A percentile compares a stretch with the other conserved stretches of the same genome.
Evolutionary conservation across 208 protist genomes (phyloP).

Genomic region (Wallacemonas rigidus): DNA sequence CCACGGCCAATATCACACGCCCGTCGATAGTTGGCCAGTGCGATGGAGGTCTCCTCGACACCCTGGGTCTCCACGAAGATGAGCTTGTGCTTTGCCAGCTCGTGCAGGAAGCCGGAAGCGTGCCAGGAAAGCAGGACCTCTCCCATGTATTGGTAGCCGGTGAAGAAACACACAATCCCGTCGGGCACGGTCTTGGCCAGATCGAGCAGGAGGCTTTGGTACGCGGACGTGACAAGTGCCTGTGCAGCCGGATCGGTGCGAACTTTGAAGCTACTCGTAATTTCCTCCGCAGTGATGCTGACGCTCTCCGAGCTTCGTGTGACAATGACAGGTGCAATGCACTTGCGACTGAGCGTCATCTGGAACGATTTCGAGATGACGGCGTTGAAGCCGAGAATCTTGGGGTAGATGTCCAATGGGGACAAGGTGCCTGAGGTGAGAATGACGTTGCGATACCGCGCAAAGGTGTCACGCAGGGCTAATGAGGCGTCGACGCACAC

Average conservation of each 20-base stretch:
- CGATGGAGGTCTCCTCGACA: slow-evolving; percentile 96
- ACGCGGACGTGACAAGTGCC: slow-evolving; percentile 94
- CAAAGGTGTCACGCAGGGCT: slow-evolving; percentile 95
- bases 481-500: slow-evolving; percentile 97
- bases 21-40: slow-evolving; percentile 96
- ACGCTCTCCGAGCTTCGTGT: slow-evolving; percentile 88
- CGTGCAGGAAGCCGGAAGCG: slow-evolving; percentile 89
- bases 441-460: slow-evolving; percentile 95
- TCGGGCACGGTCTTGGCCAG: slow-evolving; percentile 96
- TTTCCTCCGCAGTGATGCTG: slow-evolving; percentile 85
- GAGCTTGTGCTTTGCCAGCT: slow-evolving; percentile 95
- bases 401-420: slow-evolving; percentile 99
- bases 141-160: slow-evolving; percentile 95
- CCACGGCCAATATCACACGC: slow-evolving; percentile 98
- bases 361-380: slow-evolving; percentile 90
- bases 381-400: slow-evolving; percentile 97
- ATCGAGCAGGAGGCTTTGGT: slow-evolving; percentile 95
- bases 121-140: slow-evolving; percentile 94
- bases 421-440: slow-evolving; percentile 98
- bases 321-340: slow-evolving; percentile 95
- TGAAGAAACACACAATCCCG: slow-evolving; percentile 98
- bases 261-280: slow-evolving; percentile 91
- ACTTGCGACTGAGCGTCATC: slow-evolving; percentile 96
- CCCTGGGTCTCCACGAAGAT: slow-evolving; percentile 99
- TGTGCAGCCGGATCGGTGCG: slow-evolving; percentile 81